A percentile compares a stretch with the other conserved stretches of the same genome.
Conservation (phyloP, 495 filamentous ascomycete species). For the Daldinia decipiens region DNA sequence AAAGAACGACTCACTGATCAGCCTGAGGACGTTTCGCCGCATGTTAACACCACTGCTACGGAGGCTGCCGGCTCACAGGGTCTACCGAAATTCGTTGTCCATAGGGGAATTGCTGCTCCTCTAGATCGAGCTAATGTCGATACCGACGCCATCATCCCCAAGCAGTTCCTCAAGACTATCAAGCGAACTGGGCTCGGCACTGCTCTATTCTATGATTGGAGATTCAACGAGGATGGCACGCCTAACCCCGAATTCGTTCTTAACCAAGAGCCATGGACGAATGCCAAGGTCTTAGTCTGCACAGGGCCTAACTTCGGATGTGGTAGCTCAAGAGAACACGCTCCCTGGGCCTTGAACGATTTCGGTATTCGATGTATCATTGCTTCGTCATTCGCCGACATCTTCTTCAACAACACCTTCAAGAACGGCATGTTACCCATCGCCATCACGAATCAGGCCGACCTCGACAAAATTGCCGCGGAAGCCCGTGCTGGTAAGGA, state of each 20-base stretch:
- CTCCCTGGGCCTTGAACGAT: conserved; percentile 95
- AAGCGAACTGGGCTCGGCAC: conserved; percentile 93
- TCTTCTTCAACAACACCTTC: conserved; percentile 99
- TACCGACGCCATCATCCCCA: conserved; percentile 98
- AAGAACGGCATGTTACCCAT: conserved; percentile 99
- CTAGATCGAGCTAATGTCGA: conserved; percentile 91
- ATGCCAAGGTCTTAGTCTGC: conserved; percentile 89
- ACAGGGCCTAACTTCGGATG: conserved; percentile 97
- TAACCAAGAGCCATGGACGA: conserved; percentile 87
- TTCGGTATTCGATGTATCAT: conserved; percentile 96
- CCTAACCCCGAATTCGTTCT: conserved; percentile 87
- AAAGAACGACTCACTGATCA: conserved; percentile 81
- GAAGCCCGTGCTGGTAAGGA: conserved; percentile 86
- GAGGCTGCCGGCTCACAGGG: conserved; percentile 66
- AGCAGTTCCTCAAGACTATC: conserved; percentile 99
- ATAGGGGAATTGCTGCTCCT: conserved; percentile 89
- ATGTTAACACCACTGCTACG: conserved; percentile 66
- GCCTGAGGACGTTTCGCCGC: conserved; percentile 73
- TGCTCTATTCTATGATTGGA: conserved; percentile 86
- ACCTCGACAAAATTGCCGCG: conserved; percentile 75
- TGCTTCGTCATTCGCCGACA: conserved; percentile 92
- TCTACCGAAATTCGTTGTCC: conserved; percentile 80
- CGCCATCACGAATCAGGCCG: conserved; percentile 71
- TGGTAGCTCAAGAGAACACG: conserved; percentile 92
- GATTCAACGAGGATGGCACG: conserved; percentile 75